Evolutionary conservation across 495 filamentous ascomycete species (phyloP), one percentile per base, ranked within the genome.

Genomic region (Xylaria telfairii): DNA sequence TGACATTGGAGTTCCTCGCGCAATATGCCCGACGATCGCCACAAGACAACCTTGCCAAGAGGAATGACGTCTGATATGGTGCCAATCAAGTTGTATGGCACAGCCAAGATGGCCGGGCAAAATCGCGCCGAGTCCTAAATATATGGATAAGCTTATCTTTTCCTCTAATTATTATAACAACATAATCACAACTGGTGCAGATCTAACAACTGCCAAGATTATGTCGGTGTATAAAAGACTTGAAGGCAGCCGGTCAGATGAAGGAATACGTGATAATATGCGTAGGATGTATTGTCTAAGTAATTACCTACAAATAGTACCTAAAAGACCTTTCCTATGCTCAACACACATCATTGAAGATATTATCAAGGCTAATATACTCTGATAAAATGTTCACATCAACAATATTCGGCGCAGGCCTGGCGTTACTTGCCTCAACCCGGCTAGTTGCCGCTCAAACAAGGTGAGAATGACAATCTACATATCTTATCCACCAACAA

Each of bases 391-490:
- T 59, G 56, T 59, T 59, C 56, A 37, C 56, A 39, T 59, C 56
- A 39, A 59, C 56, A 59, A 59, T 59, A 59, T 30, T 59, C 15
- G 21, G 21, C 5, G 32, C 56, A n/a, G 32, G 56, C 56, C 56
- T 59, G 30, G 56, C 30, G 56, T 30, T 59, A 15, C 56, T 59
- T 59, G 15, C 56, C 32, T 59, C 56, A 39, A 59, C 56, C 24
- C 56, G 32, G 39, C 56, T 59, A 39, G 56, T 59, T 30, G 56
- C 56, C 39, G 56, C 56, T 59, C 56, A 59, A n/a, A n/a, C n/a
- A 59, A 59, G 56, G 56, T 59, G 39, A 59, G 30, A 59, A 30
- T 30, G 30, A 39, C 30, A 59, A 59, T 59, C 56, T 39, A 19
- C 32, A 1, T 19, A 17, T 59, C 56, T 59, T 15, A 59, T 28